These are phyloP conservation scores for Paraglomus occultum DNA, from an alignment of 192 early-diverging fungal species.

Conservation along the genomic window DNA sequence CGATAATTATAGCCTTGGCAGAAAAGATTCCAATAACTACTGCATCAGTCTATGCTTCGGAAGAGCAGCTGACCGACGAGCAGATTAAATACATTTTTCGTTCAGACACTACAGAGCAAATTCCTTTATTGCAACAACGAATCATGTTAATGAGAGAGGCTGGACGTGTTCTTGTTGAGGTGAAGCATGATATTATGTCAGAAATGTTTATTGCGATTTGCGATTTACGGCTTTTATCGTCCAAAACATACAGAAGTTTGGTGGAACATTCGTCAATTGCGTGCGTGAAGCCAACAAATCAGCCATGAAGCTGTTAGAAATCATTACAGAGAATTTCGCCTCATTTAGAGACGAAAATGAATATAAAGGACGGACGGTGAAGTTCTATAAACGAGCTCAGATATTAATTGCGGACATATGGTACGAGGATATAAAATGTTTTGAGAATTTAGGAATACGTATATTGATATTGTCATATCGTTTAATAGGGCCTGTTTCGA, in stretches of 20 bases:
- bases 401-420: conserved; percentile 84
- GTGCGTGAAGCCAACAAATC: conserved; percentile 51
- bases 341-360: conserved; percentile 66
- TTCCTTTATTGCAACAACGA: conserved; percentile 62
- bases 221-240: not conserved
- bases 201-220: not conserved
- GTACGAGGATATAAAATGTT: conserved; percentile 25
- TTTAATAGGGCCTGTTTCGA: conserved; percentile 74
- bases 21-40: conserved; percentile 62
- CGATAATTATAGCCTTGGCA: conserved; percentile 39
- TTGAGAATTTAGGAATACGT: not conserved
- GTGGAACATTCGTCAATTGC: conserved; percentile 61
- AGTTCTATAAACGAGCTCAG: conserved; percentile 78
- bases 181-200: conserved; percentile 13
- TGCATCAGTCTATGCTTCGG: conserved; percentile 49
- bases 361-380: conserved; percentile 59
- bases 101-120: conserved; percentile 56
- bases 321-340: conserved; percentile 56
- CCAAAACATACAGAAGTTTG: conserved; percentile 45
- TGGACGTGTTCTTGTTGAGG: conserved; percentile 63
- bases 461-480: conserved; percentile 1
- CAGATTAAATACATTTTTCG: conserved; percentile 60
- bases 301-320: conserved; percentile 54
- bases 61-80: conserved; percentile 34
- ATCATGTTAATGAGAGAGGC: conserved; percentile 63